These are phyloP conservation scores for Parachaetomium inaequale DNA, from an alignment of 495 filamentous ascomycete species.

Conservation along the genomic window DNA sequence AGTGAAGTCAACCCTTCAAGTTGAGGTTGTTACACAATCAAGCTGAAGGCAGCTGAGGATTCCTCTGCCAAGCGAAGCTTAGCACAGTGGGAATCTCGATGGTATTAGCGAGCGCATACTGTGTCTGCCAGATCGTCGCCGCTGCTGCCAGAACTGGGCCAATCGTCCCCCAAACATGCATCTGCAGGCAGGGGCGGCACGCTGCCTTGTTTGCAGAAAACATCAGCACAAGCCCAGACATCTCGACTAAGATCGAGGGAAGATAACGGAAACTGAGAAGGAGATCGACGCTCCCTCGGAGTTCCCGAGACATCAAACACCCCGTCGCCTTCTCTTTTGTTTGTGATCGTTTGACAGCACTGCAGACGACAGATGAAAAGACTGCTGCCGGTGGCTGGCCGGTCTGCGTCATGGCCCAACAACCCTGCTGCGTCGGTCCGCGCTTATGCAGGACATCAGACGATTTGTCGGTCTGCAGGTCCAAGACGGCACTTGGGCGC, in stretches of 20 bases:
- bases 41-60: not conserved
- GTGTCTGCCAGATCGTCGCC: not conserved
- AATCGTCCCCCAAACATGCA: not conserved
- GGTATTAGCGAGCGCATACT: not conserved
- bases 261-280: not conserved
- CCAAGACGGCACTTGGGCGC: slow-evolving; percentile 11
- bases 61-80: not conserved
- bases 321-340: not conserved
- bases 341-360: not conserved
- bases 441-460: slow-evolving; percentile 8
- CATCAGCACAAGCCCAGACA: not conserved
- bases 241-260: not conserved
- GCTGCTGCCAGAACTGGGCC: slow-evolving; percentile 2
- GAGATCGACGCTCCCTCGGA: not conserved
- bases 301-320: not conserved
- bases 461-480: slow-evolving; percentile 5
- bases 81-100: not conserved
- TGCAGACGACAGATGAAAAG: not conserved
- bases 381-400: not conserved
- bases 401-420: not conserved
- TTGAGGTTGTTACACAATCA: too few relatives aligned
- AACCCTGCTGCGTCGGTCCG: not conserved
- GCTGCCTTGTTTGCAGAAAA: not conserved
- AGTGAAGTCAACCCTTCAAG: too few relatives aligned
- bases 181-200: not conserved